Evolutionary conservation across 2,329 filamentous ascomycete species (phyloP).

Genomic region (Claviceps sp.): DNA sequence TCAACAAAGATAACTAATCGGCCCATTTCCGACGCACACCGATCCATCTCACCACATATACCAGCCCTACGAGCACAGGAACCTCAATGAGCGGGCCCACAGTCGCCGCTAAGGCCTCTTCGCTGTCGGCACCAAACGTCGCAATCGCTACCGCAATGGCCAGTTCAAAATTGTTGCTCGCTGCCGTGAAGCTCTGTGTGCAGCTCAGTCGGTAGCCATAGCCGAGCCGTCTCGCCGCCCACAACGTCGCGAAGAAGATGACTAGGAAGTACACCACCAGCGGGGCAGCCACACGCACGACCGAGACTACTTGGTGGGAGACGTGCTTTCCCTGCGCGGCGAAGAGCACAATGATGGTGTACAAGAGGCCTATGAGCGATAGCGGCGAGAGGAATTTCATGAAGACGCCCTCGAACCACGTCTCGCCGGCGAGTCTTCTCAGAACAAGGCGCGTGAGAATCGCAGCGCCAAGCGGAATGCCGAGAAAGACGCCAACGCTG

Average conservation of each 20-base stretch:
- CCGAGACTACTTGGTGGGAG: conserved; percentile 70
- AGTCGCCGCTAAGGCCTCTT: conserved; percentile 69
- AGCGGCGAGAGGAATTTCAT: conserved; percentile 56
- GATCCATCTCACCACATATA: conserved; percentile 42
- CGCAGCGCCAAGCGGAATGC: conserved; percentile 69
- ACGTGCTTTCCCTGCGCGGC: conserved; percentile 67
- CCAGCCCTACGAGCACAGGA: conserved; percentile 62
- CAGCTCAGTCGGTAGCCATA: conserved; percentile 58
- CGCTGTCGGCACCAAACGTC: conserved; percentile 62
- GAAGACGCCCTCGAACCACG: conserved; percentile 56
- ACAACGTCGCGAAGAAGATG: conserved; percentile 59
- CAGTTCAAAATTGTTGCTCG: conserved; percentile 87
- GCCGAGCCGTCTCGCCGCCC: conserved; percentile 47
- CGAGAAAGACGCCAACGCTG: conserved; percentile 73
- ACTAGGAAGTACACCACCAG: conserved; percentile 68
- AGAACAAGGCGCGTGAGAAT: conserved; percentile 59
- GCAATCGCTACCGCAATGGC: conserved; percentile 81
- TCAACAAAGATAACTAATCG: not conserved
- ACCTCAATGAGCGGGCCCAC: conserved; percentile 82
- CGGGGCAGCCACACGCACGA: conserved; percentile 68
- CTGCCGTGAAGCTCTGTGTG: conserved; percentile 78
- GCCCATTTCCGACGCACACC: conserved; percentile 3
- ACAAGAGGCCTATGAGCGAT: conserved; percentile 71
- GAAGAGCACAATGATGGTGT: conserved; percentile 78
- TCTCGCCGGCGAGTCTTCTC: conserved; percentile 36